Evolutionary conservation across 495 filamentous ascomycete species (phyloP), one percentile per base, ranked within the genome.

Genomic region (Pseudevernia furfuracea): DNA sequence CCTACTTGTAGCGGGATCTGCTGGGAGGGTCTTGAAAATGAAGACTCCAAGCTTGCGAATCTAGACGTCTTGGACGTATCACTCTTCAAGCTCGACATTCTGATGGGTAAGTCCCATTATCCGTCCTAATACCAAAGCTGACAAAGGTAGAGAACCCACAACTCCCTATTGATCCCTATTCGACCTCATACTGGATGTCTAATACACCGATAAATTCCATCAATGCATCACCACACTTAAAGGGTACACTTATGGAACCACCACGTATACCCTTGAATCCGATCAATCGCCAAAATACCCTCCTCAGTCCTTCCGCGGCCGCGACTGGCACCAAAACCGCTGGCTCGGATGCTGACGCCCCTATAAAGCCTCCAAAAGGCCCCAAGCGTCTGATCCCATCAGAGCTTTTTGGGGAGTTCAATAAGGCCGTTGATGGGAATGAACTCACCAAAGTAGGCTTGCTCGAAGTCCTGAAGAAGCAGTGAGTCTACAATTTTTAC

Each of bases 141-240:
- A 66, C 64, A 64, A 21, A 69, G 59, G 61, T 60, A 71, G 80
- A 84, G 48, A 68, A 73, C 12, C 75, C 80, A 14, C 72, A 64
- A 28, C 75, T 79, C 25, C 81, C 85, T 43, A 95, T 99, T 69
- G 85, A 99, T 65, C 94, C 94, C 0, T 96, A 91, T 70, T 91
- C 89, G 0, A 85, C 82, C 2, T 73, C 74, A 6, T 97, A 97
- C 76, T 97, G 94, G 94, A 79, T 77, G 21, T 71, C 75, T 12
- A 63, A 61, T 11, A 63, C 62, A 19, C 59, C 68, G 11, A 55
- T 58, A 0, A 71, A 69, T 11, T 62, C 63, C 7, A 28, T 65
- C 21, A 34, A 48, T n/a, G n/a, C 69, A 37, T 21, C 57, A 64
- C 70, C 72, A 49, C 71, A 76, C 79, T 10, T 58, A 52, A 25